Base-by-base conservation (phyloP, 2,329 filamentous ascomycete species). In the Fusarium torulosum region DNA sequence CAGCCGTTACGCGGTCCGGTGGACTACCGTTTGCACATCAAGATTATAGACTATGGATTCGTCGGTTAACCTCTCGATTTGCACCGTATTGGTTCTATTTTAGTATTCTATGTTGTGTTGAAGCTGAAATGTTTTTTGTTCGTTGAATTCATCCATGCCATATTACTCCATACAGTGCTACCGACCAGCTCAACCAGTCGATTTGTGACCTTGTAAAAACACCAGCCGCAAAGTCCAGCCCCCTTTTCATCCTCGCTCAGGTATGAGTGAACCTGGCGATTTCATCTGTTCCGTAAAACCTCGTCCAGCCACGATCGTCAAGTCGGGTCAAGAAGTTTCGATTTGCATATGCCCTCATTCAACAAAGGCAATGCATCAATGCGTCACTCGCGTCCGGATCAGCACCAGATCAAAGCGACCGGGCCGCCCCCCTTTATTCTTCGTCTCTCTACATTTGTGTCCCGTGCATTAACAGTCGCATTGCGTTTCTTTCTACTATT, bases 121-220 rank as follows among this genome's bases (percentile, higher is more conserved):
- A 68, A 68, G 66, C 57, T 66, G 35, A 66, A 66, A 46, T 47
- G 49, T 58, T 53, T 53, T 31, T 63, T 25, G 63, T 69, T 53
- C 62, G 63, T 60, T 63, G 59, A 68, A 69, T 68, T 43, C 66
- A 62, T 66, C 55, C 61, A 63, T 55, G 49, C 66, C 57, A 69
- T 66, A 55, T 47, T 64, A 67, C 53, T 59, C 66, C 66, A 60
- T 69, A 67, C 66, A 69, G 66, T 69, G 62, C 59, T 62, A 56
- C 57, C 66, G 53, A 67, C 66, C 63, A 56, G 49, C 60, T 44
- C 56, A 63, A 53, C 66, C 61, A 62, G 44, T 66, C 40, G 40
- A 42, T 69, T 52, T 46, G 35, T 25, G 41, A 52, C 31, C 41
- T 38, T 45, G 52, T 49, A 49, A 66, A 62, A 67, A 42, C 63